Percentiles rank a stretch among this genome's conserved stretches.
These are phyloP conservation scores for Xylariomycetidae sp. DNA, from an alignment of 2,329 filamentous ascomycete species.

Conservation along the genomic window DNA sequence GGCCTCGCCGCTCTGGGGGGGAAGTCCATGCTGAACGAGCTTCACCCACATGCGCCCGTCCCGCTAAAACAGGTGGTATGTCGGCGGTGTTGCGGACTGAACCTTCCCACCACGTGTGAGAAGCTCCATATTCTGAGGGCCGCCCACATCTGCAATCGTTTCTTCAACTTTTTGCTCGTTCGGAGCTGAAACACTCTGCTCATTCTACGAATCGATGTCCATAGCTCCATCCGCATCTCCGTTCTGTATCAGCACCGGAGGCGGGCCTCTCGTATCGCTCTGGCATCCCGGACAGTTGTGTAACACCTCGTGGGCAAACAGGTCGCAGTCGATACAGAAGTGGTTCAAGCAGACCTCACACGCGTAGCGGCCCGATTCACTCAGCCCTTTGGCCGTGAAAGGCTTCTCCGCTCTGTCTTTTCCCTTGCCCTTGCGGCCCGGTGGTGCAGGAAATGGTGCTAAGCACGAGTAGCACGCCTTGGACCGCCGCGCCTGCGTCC, in stretches of 20 bases:
- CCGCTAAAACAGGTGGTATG: too few relatives aligned
- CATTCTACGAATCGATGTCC: slow-evolving; percentile 35
- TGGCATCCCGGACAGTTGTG: slow-evolving; percentile 95
- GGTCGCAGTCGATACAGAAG: slow-evolving; percentile 97
- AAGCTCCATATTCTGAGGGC: too few relatives aligned
- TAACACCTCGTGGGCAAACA: slow-evolving; percentile 88
- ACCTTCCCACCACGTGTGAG: too few relatives aligned
- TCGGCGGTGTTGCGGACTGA: too few relatives aligned
- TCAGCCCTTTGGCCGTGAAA: slow-evolving; percentile 56
- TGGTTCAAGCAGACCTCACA: slow-evolving; percentile 84
- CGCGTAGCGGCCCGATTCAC: slow-evolving; percentile 82
- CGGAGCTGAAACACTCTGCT: background rate
- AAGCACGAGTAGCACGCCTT: slow-evolving; percentile 76
- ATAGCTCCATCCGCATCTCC: slow-evolving; percentile 29
- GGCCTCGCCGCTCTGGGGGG: too few relatives aligned
- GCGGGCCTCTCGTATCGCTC: slow-evolving; percentile 38
- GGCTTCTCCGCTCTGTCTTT: slow-evolving; percentile 12
- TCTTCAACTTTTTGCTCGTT: background rate
- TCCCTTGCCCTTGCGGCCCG: slow-evolving; percentile 16
- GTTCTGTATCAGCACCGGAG: too few relatives aligned
- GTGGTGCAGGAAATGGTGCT: slow-evolving; percentile 58
- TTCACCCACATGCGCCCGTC: too few relatives aligned
- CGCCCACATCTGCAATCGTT: too few relatives aligned
- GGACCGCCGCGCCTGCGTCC: slow-evolving; percentile 62
- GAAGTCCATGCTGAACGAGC: too few relatives aligned